A percentile compares a stretch with the other conserved stretches of the same genome.
These are phyloP conservation scores for Sodiomyces alkalinus DNA, from an alignment of 2,329 filamentous ascomycete species.

Conservation along the genomic window DNA sequence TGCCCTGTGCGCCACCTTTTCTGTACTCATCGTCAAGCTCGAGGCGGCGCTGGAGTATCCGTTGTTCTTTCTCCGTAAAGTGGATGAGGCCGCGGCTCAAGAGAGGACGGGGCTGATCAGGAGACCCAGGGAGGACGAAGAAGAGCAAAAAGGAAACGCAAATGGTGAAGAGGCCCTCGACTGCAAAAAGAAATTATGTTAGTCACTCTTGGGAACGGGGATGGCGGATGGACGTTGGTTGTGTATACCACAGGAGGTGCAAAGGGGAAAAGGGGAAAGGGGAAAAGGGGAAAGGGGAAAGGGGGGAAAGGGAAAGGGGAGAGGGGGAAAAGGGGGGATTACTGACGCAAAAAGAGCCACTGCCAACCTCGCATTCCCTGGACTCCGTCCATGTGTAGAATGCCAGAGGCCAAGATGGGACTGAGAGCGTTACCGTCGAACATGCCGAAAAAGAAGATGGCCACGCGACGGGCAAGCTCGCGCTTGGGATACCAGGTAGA, in stretches of 20 bases:
- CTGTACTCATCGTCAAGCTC: conserved; percentile 15
- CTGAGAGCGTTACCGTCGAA: conserved; percentile 33
- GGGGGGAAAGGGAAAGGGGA: background rate
- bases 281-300: background rate
- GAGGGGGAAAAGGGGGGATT: background rate
- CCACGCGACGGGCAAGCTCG: conserved; percentile 29
- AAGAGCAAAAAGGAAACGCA: conserved; percentile 21
- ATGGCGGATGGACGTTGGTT: too few species aligned
- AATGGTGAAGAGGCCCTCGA: conserved; percentile 29
- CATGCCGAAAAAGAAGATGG: conserved; percentile 38
- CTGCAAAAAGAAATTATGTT: conserved; percentile 10
- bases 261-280: too few species aligned
- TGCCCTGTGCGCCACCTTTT: conserved; percentile 17
- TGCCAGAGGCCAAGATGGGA: conserved; percentile 30
- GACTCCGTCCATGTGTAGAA: conserved; percentile 26
- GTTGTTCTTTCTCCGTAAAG: conserved; percentile 18
- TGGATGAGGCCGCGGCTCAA: conserved; percentile 20
- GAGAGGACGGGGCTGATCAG: conserved; percentile 22
- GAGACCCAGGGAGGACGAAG: conserved; percentile 26
- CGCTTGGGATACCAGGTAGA: conserved; percentile 33
- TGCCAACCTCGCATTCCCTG: conserved; percentile 30
- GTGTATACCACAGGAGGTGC: too few species aligned
- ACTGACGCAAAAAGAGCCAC: conserved; percentile 32
- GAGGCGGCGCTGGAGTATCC: conserved; percentile 18
- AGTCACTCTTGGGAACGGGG: background rate